Evolutionary conservation across 1,284 basidiomycete species (phyloP).

Genomic region (Schizophyllum amplum): DNA sequence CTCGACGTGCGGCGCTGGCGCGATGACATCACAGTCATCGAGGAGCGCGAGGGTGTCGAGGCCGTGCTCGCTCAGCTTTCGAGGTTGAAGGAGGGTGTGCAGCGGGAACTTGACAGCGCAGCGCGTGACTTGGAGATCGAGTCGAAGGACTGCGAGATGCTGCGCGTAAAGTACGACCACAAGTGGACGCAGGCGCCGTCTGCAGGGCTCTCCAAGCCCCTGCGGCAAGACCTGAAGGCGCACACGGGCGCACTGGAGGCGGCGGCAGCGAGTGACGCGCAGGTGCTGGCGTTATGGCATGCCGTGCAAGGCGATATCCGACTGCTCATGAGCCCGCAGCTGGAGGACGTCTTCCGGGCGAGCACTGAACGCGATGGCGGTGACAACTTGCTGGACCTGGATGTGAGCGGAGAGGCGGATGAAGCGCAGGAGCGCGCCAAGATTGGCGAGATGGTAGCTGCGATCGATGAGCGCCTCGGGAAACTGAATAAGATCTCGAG

Average conservation of each 20-base stretch:
- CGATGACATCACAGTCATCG: conserved; percentile 66
- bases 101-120: conserved; percentile 52
- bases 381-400: conserved; percentile 62
- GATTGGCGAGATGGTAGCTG: conserved; percentile 61
- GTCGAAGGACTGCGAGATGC: conserved; percentile 74
- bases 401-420: conserved; percentile 49
- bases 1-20: conserved; percentile 70
- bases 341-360: conserved; percentile 69
- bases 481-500: conserved; percentile 75
- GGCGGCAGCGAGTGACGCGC: conserved; percentile 73
- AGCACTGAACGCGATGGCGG: conserved; percentile 39
- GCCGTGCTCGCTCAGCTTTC: conserved; percentile 55
- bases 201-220: conserved; percentile 59
- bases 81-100: conserved; percentile 53
- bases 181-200: conserved; percentile 88
- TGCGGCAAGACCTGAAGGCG: conserved; percentile 77
- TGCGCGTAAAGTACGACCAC: conserved; percentile 83
- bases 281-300: conserved; percentile 73
- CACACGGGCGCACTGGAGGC: conserved; percentile 72
- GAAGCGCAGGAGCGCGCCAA: conserved; percentile 65
- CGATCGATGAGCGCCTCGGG: conserved; percentile 74
- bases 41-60: conserved; percentile 59
- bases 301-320: conserved; percentile 61
- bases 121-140: conserved; percentile 68
- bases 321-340: conserved; percentile 53